Conservation (phyloP, 805 yeast species). For the Spencermartinsiella europaea region DNA sequence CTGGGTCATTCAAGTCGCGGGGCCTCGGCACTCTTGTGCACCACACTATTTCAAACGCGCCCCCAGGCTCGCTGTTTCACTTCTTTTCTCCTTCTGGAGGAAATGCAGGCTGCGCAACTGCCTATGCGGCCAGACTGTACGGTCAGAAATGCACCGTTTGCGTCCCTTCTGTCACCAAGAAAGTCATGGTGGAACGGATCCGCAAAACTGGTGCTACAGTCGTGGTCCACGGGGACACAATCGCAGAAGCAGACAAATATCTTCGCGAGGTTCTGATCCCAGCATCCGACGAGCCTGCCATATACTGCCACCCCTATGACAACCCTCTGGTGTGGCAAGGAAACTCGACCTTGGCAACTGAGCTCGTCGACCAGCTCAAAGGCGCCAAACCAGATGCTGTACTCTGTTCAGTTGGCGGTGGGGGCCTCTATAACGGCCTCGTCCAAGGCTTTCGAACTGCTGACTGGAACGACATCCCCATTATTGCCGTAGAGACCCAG, state of each 20-base stretch:
- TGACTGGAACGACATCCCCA: conserved; percentile 34
- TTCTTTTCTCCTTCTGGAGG: conserved; percentile 94
- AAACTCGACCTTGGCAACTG: conserved; percentile 89
- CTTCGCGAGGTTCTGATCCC: conserved; percentile 65
- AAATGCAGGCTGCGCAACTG: conserved; percentile 97
- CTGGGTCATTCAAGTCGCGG: conserved; percentile 87
- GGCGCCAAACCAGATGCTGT: conserved; percentile 67
- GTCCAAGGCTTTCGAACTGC: conserved; percentile 73
- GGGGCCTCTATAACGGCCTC: conserved; percentile 87
- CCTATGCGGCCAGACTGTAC: conserved; percentile 73
- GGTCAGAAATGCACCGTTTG: conserved; percentile 54
- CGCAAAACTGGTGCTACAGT: conserved; percentile 48
- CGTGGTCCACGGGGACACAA: conserved; percentile 68
- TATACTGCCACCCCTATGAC: conserved; percentile 90
- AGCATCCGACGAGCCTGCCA: conserved; percentile 51
- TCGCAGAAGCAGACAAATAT: conserved; percentile 73
- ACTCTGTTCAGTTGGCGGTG: conserved; percentile 93
- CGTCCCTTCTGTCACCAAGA: conserved; percentile 46
- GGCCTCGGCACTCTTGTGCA: conserved; percentile 88
- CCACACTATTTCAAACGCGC: conserved; percentile 52
- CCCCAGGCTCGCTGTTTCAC: conserved; percentile 25
- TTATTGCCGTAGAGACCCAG: conserved; percentile 51
- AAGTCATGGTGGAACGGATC: conserved; percentile 43
- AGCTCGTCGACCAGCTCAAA: conserved; percentile 66
- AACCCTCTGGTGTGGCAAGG: conserved; percentile 94